A percentile compares a stretch with the other conserved stretches of the same genome.
Conservation (phyloP, 805 yeast genomes). For the Candida khao-thaluensis region DNA sequence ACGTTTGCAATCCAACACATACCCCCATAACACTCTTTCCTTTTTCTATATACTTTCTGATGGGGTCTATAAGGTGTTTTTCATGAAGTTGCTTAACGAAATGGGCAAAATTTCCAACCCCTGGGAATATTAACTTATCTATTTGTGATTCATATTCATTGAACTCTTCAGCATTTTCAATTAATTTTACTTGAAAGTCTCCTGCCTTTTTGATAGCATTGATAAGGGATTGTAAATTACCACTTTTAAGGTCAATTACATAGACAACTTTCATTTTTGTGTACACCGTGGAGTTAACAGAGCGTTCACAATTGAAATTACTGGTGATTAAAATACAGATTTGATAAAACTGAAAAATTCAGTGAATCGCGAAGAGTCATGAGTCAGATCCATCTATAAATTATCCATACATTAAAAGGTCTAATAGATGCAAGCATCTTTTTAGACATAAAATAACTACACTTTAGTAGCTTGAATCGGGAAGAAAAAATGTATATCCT, state of each 20-base stretch:
- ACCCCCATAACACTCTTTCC: slow-evolving; percentile 94
- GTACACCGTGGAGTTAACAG: not conserved
- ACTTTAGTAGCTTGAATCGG: slow-evolving; percentile 15
- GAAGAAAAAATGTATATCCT: slow-evolving; percentile 16
- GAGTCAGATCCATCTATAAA: not conserved
- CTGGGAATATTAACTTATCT: slow-evolving; percentile 75
- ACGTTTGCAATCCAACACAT: slow-evolving; percentile 92
- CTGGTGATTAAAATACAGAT: no score
- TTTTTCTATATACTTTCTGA: slow-evolving; percentile 62
- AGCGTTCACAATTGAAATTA: not conserved
- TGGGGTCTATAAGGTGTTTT: slow-evolving; percentile 63
- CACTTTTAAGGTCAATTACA: slow-evolving; percentile 91
- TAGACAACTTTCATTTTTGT: slow-evolving; percentile 38
- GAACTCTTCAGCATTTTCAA: slow-evolving; percentile 60
- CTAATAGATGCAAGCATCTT: no score
- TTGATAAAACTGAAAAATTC: no score
- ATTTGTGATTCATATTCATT: slow-evolving; percentile 42
- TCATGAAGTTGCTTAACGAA: slow-evolving; percentile 69
- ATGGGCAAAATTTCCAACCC: slow-evolving; percentile 97
- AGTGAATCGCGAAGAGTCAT: no score
- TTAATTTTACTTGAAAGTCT: slow-evolving; percentile 55
- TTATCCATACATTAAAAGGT: not conserved
- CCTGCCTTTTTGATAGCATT: slow-evolving; percentile 85
- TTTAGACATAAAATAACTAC: not conserved
- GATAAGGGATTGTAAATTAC: slow-evolving; percentile 83